phyloP scores from a whole-genome alignment of 1,284 basidiomycete species.

The Trametes sp. region DNA sequence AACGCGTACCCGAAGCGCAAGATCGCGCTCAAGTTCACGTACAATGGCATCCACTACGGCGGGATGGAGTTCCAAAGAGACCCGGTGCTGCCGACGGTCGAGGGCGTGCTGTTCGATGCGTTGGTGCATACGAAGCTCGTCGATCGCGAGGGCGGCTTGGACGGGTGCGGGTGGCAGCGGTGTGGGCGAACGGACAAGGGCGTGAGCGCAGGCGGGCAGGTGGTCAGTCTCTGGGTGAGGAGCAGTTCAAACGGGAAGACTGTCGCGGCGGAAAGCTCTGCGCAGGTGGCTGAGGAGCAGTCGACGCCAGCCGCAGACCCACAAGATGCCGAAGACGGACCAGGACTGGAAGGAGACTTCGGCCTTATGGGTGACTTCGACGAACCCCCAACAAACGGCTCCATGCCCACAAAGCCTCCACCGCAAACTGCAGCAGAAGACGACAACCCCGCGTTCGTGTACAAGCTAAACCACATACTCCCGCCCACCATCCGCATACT shows the following conservation, averaged over 20 bases:
- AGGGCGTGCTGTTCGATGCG: conserved; percentile 87
- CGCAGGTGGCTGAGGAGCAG: not conserved
- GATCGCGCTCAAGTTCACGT: conserved; percentile 92
- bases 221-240: conserved; percentile 90
- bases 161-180: conserved; percentile 88
- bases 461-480: conserved; percentile 89
- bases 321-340: conserved; percentile 11
- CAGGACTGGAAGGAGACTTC: conserved; percentile 42
- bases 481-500: conserved; percentile 91
- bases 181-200: conserved; percentile 97
- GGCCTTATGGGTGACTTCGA: conserved; percentile 38
- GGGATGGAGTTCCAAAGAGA: conserved; percentile 86
- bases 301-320: not conserved
- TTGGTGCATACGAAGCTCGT: conserved; percentile 80
- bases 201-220: conserved; percentile 94
- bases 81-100: conserved; percentile 88
- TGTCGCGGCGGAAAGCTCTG: not conserved
- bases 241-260: conserved; percentile 54
- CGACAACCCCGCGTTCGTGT: conserved; percentile 80
- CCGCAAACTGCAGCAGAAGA: conserved; percentile 30
- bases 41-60: conserved; percentile 92
- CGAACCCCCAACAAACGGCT: conserved; percentile 40
- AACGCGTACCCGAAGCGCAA: conserved; percentile 79
- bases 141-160: conserved; percentile 76
- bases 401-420: conserved; percentile 36